These are phyloP conservation scores for Stylosanthes scabra DNA, from an alignment of 331 rosid species.

Conservation along the genomic window DNA sequence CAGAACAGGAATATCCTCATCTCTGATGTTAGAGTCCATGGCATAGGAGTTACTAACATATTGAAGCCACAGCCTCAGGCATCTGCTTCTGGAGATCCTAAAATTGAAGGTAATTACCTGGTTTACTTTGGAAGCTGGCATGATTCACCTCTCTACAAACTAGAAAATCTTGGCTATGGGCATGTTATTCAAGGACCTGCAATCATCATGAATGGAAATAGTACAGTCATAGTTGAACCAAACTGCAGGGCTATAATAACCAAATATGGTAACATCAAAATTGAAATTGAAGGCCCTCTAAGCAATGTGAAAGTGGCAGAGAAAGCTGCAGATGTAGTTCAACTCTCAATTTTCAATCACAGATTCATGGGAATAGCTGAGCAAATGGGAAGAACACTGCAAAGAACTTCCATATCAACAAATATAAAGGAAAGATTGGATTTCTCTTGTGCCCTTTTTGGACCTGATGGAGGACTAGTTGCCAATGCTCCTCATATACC, in stretches of 20 bases:
- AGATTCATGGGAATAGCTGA: conserved; percentile 98
- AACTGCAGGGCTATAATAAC: conserved; percentile 73
- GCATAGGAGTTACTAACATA: conserved; percentile 82
- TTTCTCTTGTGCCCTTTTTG: conserved; percentile 94
- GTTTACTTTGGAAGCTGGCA: conserved; percentile 88
- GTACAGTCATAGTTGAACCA: conserved; percentile 84
- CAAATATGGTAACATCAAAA: conserved; percentile 77
- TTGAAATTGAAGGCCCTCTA: conserved; percentile 67
- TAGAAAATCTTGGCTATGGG: conserved; percentile 76
- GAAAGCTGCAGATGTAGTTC: conserved; percentile 82
- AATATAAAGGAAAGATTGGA: conserved; percentile 92
- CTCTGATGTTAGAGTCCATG: conserved; percentile 81
- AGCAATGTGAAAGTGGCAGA: conserved; percentile 55
- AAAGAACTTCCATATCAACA: conserved; percentile 90
- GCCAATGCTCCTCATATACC: conserved; percentile 97
- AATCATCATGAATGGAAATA: conserved; percentile 90
- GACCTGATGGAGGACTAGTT: conserved; percentile 85
- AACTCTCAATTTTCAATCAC: conserved; percentile 87
- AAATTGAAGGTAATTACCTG: conserved; percentile 69
- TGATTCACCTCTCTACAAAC: conserved; percentile 78
- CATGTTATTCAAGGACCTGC: conserved; percentile 73
- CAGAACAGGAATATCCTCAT: conserved; percentile 70
- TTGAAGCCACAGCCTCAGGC: conserved; percentile 67
- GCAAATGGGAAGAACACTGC: conserved; percentile 96
- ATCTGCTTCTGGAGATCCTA: conserved; percentile 53